Evolutionary conservation across 352 stramenopile genomes (phyloP), one percentile per base, ranked within the genome.

Genomic region (Plasmopara halstedii): DNA sequence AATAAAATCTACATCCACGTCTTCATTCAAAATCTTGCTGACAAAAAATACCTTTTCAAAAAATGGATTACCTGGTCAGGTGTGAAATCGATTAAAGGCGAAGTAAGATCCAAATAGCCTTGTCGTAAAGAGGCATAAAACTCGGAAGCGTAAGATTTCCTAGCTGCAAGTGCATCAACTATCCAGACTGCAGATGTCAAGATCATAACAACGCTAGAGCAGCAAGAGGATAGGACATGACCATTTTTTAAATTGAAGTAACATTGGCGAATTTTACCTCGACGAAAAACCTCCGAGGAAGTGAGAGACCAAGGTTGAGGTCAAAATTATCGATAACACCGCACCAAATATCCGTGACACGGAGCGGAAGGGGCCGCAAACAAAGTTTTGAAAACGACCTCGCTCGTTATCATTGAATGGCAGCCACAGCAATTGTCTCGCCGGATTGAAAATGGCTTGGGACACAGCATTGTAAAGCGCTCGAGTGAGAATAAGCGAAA

Each of bases 41-140:
- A 11, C 1, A 3, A 2, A 31, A 20, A 27, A 14, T 29, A 11
- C 25, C 14, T 17, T 31, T 43, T 2, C 15, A 29, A 5, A 3
- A 3, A 11, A 26, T 27, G 4, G 27, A 31, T 15, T 47, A 93
- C 81, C 69, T 94, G 82, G 22, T 94, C 82, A 0, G 82, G 79
- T 2, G 82, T 91, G 37, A 94, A 90, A 42, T 91, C 77, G 37
- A 94, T 62, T 4, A 91, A 40, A 9, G 78, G 67, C 2, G 82
- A 94, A 0, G 73, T 79, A 21, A 94, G 57, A 53, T 94, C 79
- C 23, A 94, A 41, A 50, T 91, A 88, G 0, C 79, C 82, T 45
- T 88, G 74, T 21, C 83, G 79, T 23, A 94, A 64, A 1, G 82
- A 91, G 9, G 79, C 52, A 50, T 94, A 94, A 42, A 94, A 94